phyloP scores from a whole-genome alignment of 306 rosid species.

The Cicer judaicum region DNA sequence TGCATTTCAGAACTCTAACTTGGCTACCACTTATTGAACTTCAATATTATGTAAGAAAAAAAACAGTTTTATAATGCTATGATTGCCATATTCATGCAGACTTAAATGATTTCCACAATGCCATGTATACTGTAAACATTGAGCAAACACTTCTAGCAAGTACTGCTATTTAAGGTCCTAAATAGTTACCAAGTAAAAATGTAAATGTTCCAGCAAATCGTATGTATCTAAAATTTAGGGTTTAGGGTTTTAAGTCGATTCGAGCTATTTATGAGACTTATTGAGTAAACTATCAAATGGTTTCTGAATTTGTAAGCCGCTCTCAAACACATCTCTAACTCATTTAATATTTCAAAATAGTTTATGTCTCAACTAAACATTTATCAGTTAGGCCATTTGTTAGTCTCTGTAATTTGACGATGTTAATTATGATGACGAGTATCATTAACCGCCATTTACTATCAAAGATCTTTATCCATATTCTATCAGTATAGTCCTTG shows the following conservation, averaged over 20 bases:
- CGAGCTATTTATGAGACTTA: not conserved
- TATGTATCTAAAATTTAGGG: conserved; percentile 6
- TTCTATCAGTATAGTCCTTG: too few species aligned
- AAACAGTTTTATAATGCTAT: conserved; percentile 18
- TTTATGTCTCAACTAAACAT: too few species aligned
- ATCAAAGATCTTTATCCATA: too few species aligned
- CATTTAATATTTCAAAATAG: too few species aligned
- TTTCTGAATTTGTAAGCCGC: too few species aligned
- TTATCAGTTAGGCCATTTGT: too few species aligned
- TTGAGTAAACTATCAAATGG: not conserved
- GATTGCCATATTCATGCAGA: conserved; percentile 16
- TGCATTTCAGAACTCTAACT: conserved; percentile 35
- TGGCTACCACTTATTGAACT: conserved; percentile 18
- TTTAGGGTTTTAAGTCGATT: not conserved
- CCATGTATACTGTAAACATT: conserved; percentile 39
- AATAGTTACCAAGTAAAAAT: conserved; percentile 22
- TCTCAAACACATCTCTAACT: too few species aligned
- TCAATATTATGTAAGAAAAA: conserved; percentile 39
- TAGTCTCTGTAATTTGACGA: too few species aligned
- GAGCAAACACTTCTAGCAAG: conserved; percentile 33
- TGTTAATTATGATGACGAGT: too few species aligned
- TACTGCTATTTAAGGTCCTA: conserved; percentile 15
- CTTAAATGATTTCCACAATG: conserved; percentile 7
- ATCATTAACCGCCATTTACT: too few species aligned
- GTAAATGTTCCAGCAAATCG: conserved; percentile 6